These are phyloP conservation scores for Yamadazyma nakazawae DNA, from an alignment of 805 yeast genomes.

Conservation along the genomic window DNA sequence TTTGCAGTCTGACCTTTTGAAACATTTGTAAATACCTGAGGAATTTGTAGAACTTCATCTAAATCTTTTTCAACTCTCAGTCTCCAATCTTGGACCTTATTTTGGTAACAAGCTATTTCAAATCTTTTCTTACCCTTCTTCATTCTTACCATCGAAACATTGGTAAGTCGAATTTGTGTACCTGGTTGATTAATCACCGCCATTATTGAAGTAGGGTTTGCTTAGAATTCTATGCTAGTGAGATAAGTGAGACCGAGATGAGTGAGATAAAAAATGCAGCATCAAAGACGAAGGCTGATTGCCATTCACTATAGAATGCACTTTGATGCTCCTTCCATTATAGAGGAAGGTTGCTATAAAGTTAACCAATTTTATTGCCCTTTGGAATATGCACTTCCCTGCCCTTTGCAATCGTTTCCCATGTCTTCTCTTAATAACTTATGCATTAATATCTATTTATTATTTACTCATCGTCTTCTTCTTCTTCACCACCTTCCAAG, in stretches of 20 bases:
- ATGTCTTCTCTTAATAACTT: not conserved
- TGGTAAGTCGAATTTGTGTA: slow-evolving; percentile 85
- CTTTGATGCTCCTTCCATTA: too few species aligned
- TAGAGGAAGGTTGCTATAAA: too few species aligned
- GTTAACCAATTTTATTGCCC: too few species aligned
- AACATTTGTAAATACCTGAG: slow-evolving; percentile 89
- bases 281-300: too few species aligned
- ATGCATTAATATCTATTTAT: slow-evolving; percentile 8
- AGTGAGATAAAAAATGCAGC: slow-evolving; percentile 1
- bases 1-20: slow-evolving; percentile 94
- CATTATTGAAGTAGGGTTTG: slow-evolving; percentile 17
- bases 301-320: too few species aligned
- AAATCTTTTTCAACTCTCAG: slow-evolving; percentile 84
- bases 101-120: slow-evolving; percentile 95
- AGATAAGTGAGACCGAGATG: not conserved
- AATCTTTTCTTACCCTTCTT: slow-evolving; percentile 88
- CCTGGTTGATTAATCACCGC: slow-evolving; percentile 78
- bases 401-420: not conserved
- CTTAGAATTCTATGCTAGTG: not conserved
- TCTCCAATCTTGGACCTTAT: slow-evolving; percentile 95
- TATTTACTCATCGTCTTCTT: slow-evolving; percentile 46
- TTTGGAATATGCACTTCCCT: not conserved
- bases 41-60: slow-evolving; percentile 94
- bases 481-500: slow-evolving; percentile 56
- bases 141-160: slow-evolving; percentile 89